Conservation (phyloP, 116 monocot species). For the Thalassia testudinum region DNA sequence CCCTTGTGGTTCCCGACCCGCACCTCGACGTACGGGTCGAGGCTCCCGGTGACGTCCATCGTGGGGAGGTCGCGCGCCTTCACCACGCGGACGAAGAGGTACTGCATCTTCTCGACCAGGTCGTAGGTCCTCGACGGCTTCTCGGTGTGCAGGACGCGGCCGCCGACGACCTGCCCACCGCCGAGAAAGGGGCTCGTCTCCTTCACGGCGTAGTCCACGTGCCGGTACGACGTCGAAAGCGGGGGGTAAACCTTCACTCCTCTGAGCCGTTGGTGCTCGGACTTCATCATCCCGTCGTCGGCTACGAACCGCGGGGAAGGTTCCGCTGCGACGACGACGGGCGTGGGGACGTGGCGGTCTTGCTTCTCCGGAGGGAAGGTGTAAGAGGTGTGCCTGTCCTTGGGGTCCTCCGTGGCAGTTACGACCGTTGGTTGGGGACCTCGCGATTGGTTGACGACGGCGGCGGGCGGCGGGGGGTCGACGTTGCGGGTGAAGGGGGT, state of each 20-base stretch:
- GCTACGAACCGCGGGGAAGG: conserved; percentile 14
- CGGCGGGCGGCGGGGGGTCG: conserved; percentile 7
- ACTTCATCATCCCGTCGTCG: conserved; percentile 36
- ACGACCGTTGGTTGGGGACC: conserved; percentile 2
- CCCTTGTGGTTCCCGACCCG: conserved; percentile 59
- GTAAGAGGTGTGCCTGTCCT: conserved; percentile 28
- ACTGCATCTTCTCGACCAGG: conserved; percentile 48
- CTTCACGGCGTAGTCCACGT: conserved; percentile 29
- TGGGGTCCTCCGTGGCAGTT: conserved; percentile 9
- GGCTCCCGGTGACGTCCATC: conserved; percentile 55
- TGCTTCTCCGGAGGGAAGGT: conserved; percentile 27
- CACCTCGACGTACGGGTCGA: conserved; percentile 72
- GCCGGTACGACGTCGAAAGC: conserved; percentile 20
- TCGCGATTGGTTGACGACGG: conserved; percentile 9
- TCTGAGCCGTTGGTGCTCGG: conserved; percentile 32
- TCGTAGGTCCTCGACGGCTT: conserved; percentile 29
- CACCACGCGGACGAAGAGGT: conserved; percentile 42
- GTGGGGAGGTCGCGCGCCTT: conserved; percentile 41
- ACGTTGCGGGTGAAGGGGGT: conserved; percentile 4
- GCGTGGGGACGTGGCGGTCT: neutral
- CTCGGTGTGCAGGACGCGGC: conserved; percentile 20
- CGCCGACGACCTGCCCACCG: conserved; percentile 21
- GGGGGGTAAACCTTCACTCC: neutral
- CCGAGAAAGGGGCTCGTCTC: conserved; percentile 35
- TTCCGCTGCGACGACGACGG: conserved; percentile 2